Base-by-base conservation (phyloP, 192 early-diverging fungal species). In the Irineochytrium annulatum region DNA sequence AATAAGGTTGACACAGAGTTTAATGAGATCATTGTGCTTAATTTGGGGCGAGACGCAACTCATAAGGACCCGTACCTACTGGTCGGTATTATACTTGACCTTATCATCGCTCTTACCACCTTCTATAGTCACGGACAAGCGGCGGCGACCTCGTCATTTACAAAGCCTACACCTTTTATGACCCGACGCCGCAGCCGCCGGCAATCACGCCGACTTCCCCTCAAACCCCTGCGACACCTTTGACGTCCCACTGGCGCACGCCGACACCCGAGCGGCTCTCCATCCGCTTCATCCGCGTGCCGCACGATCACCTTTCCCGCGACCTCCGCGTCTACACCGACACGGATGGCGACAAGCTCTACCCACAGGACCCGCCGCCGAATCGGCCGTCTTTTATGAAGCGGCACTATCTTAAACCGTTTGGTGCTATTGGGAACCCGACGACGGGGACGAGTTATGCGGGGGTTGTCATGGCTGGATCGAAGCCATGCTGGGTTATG, bases 401-500 rank as follows among this genome's bases (percentile, higher is more conserved):
- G 45, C 43, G 67, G 20, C 57, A 67, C 29, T 56, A 71, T 34
- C 55, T 79, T 17, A 58, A 60, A 11, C 74, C 77, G 34, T 44
- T 37, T 29, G 63, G 57, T 1, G 43, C 52, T 20, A 31, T 35
- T 14, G 57, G 17, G 6, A 57, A 41, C 1, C 32, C 28, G 3
- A 27, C 20, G 22, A 39, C 34, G 27, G 11, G 17, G 11, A 24
- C 51, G 20, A 22, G 59, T 20, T 91, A 86, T 71, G 64, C 81
- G 0, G 91, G 90, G 6, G 77, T 93, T 2, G 88, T 92, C 67
- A 76, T 91, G 29, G 68, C 83, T 11, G 89, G 91, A 26, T 63
- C 70, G 13, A 67, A 83, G 14, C 89, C 91, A 14, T 75, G 79
- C 45, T 92, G 89, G 88, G 65, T 92, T 20, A 81, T 92, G 77